phyloP scores from a whole-genome alignment of 2,329 filamentous ascomycete species.

The Ophiostoma novo-ulmi region DNA sequence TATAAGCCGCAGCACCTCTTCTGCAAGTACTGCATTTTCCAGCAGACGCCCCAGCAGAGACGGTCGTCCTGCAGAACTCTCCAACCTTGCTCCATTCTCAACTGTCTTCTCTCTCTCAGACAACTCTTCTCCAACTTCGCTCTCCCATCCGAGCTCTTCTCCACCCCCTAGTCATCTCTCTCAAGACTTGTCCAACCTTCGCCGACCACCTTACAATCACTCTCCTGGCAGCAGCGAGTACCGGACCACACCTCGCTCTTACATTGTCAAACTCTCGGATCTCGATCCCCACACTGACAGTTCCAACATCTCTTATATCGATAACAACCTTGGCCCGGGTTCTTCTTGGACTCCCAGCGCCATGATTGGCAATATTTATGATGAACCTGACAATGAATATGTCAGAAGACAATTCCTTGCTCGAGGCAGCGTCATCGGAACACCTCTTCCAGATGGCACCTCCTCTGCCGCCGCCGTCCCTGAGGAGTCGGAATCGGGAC shows the following conservation, averaged over 20 bases:
- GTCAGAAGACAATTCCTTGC: constrained; percentile 54
- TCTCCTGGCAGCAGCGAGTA: neutral
- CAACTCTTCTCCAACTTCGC: neutral
- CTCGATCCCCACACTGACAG: neutral
- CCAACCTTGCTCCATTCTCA: neutral
- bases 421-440: constrained; percentile 46
- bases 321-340: neutral
- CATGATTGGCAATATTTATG: constrained; percentile 45
- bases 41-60: constrained; percentile 1
- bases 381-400: constrained; percentile 35
- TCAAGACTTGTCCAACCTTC: neutral
- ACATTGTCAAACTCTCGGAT: constrained; percentile 15
- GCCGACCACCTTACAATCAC: neutral
- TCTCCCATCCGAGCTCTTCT: neutral
- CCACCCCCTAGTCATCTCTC: neutral
- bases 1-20: neutral
- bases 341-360: constrained; percentile 35
- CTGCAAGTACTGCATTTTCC: neutral
- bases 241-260: constrained; percentile 9
- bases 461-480: neutral
- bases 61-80: neutral
- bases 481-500: neutral
- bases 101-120: neutral
- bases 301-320: neutral
- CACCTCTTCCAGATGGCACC: neutral